Percentiles rank a stretch among this genome's conserved stretches.
Evolutionary conservation across 2,329 filamentous ascomycete genomes (phyloP).

Genomic region (Metarhizium rileyi): DNA sequence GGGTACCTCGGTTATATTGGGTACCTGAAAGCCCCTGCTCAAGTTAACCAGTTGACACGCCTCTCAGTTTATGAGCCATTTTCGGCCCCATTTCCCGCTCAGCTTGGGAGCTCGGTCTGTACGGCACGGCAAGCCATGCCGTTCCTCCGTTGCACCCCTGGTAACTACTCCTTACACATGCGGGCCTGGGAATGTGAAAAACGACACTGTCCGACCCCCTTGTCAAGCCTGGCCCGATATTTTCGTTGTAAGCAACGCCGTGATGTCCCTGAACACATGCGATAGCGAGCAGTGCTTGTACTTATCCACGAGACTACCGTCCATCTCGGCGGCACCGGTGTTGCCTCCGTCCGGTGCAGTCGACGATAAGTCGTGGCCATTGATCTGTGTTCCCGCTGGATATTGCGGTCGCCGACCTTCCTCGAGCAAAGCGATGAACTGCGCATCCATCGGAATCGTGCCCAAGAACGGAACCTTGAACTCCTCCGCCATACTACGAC

Average conservation of each 20-base stretch:
- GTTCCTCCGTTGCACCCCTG: no score
- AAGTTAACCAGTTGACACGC: no score
- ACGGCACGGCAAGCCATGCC: no score
- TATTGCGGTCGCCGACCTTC: slow-evolving; percentile 57
- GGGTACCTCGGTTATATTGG: not conserved
- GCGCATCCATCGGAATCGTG: slow-evolving; percentile 82
- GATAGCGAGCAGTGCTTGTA: slow-evolving; percentile 63
- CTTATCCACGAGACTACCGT: slow-evolving; percentile 52
- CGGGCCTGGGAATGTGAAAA: no score
- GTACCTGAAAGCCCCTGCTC: no score
- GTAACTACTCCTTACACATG: no score
- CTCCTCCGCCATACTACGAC: slow-evolving; percentile 78
- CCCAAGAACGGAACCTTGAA: slow-evolving; percentile 79
- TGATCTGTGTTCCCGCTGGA: slow-evolving; percentile 55
- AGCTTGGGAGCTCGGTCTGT: no score
- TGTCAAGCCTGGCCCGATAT: slow-evolving; percentile 2
- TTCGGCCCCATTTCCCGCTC: no score
- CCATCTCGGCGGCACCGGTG: slow-evolving; percentile 15
- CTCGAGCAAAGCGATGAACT: slow-evolving; percentile 82
- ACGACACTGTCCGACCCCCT: no score
- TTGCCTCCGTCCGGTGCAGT: slow-evolving; percentile 8
- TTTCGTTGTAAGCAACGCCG: slow-evolving; percentile 20
- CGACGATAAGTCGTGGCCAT: slow-evolving; percentile 41
- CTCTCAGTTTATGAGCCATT: no score
- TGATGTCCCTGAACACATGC: slow-evolving; percentile 58